Conservation (phyloP, 306 rosid genomes). For the Acacia crassicarpa region DNA sequence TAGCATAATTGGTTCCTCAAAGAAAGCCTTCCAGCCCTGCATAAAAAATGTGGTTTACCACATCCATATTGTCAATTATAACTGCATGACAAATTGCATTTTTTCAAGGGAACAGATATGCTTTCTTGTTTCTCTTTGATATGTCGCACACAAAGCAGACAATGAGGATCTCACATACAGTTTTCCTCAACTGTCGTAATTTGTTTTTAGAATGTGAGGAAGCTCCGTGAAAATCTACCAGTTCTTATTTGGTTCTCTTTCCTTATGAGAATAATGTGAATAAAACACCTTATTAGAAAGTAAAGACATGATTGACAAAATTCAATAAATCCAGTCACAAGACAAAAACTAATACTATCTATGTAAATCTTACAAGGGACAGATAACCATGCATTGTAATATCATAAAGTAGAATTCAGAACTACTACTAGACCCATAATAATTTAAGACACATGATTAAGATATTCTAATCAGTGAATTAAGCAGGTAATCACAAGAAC, state of each 20-base stretch:
- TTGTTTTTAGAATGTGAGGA: constrained; percentile 5
- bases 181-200: neutral
- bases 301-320: neutral
- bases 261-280: constrained; percentile 1
- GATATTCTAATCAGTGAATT: too few relatives aligned
- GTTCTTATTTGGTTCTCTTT: neutral
- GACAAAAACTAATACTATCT: neutral
- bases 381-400: neutral
- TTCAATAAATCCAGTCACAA: neutral
- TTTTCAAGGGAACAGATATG: constrained; percentile 25
- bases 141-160: neutral
- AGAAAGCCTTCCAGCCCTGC: constrained; percentile 99
- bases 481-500: too few relatives aligned
- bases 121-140: neutral
- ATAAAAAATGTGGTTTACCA: constrained; percentile 34
- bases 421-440: constrained; percentile 1
- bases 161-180: neutral
- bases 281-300: neutral
- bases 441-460: neutral
- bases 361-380: neutral
- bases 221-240: neutral
- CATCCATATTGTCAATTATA: constrained; percentile 16
- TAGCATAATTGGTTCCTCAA: constrained; percentile 97
- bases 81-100: constrained; percentile 25
- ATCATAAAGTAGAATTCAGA: neutral